A percentile compares a stretch with the other conserved stretches of the same genome.
Conservation (phyloP, 441 rosid genomes). For the Hypseocharis bilobata region DNA sequence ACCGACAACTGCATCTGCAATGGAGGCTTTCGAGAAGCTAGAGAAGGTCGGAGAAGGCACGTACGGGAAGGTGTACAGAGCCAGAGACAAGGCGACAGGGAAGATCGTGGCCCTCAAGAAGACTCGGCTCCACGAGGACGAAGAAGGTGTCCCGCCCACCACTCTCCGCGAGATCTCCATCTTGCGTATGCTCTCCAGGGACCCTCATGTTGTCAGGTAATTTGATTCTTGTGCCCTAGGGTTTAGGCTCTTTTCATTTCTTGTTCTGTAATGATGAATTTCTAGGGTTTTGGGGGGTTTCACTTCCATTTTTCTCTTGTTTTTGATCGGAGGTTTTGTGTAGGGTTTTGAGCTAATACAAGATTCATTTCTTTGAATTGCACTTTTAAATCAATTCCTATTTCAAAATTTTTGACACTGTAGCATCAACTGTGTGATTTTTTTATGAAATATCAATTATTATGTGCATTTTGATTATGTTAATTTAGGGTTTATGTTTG, state of each 20-base stretch:
- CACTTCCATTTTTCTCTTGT: too few species aligned
- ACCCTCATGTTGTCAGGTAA: slow-evolving; percentile 88
- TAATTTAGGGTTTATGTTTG: background rate
- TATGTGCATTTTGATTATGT: background rate
- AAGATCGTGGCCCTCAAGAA: slow-evolving; percentile 86
- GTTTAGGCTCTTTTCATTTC: background rate
- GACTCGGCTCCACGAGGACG: slow-evolving; percentile 96
- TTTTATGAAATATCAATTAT: too few species aligned
- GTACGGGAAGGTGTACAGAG: slow-evolving; percentile 89
- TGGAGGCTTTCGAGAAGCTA: slow-evolving; percentile 88
- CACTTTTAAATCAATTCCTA: too few species aligned
- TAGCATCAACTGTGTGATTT: too few species aligned
- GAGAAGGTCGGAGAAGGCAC: slow-evolving; percentile 99
- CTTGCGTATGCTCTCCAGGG: slow-evolving; percentile 93
- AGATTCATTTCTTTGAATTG: too few species aligned
- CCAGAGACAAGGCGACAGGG: slow-evolving; percentile 84
- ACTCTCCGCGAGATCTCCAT: slow-evolving; percentile 98
- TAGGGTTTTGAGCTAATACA: too few species aligned
- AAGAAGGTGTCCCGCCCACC: slow-evolving; percentile 97
- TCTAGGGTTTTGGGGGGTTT: too few species aligned
- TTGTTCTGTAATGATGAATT: background rate
- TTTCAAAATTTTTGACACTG: too few species aligned
- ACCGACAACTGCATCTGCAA: slow-evolving; percentile 39
- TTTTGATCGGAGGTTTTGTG: too few species aligned
- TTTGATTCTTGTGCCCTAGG: background rate